Base-by-base conservation (phyloP, 2,329 filamentous ascomycete species). In the Dactylellina cionopaga region DNA sequence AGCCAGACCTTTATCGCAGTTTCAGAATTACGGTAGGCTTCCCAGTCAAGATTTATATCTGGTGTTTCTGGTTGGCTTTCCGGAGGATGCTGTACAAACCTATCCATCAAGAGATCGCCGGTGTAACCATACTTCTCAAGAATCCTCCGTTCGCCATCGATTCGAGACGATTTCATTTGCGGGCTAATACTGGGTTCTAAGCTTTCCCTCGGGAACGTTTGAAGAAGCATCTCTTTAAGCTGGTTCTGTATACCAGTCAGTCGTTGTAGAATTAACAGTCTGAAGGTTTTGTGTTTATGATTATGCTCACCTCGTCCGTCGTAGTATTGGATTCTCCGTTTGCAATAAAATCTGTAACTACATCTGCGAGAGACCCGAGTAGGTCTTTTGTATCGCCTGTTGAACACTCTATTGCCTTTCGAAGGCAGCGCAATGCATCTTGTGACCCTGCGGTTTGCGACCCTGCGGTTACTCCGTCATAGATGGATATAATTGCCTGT, bases 401-500 rank as follows among this genome's bases (percentile, higher is more conserved):
- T 1, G 64, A 41, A 49, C 46, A 24, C 22, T 44, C 49, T 17
- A 60, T 33, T 13, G 44, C 49, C 27, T 59, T 69, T 10, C 37
- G 27, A 19, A 69, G 55, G n/a, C n/a, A n/a, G n/a, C n/a, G n/a
- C n/a, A n/a, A n/a, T n/a, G n/a, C n/a, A n/a, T n/a, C n/a, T n/a
- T n/a, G n/a, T n/a, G n/a, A n/a, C n/a, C n/a, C n/a, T n/a, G n/a
- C n/a, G n/a, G n/a, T n/a, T n/a, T n/a, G n/a, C n/a, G n/a, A n/a
- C n/a, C n/a, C n/a, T n/a, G n/a, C n/a, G n/a, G n/a, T n/a, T n/a
- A n/a, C n/a, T n/a, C n/a, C n/a, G n/a, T n/a, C n/a, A 41, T 63
- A 58, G 6, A 70, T 27, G 22, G 56, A 70, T 5, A 70, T 70
- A 35, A 51, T 70, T 2, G 55, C 65, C 13, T 70, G 47, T 17